Evolutionary conservation across 805 yeast species (phyloP).

Genomic region (Teunomyces kruisii): DNA sequence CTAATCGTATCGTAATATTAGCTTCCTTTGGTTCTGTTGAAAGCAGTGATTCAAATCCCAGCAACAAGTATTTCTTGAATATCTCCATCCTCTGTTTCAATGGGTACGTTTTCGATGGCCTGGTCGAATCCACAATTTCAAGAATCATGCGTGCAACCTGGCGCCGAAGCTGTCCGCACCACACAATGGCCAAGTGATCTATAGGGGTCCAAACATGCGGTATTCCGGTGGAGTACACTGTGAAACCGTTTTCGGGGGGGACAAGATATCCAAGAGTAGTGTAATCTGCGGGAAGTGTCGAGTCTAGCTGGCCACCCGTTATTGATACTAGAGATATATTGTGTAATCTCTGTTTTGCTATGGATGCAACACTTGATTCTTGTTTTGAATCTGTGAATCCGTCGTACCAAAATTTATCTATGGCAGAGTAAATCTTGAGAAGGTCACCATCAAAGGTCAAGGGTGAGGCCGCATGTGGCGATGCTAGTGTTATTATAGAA

Average conservation of each 20-base stretch:
- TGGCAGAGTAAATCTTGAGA: constrained; percentile 65
- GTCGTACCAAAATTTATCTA: constrained; percentile 78
- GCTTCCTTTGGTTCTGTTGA: neutral
- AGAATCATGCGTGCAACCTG: constrained; percentile 59
- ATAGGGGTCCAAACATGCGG: constrained; percentile 92
- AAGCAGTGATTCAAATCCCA: constrained; percentile 54
- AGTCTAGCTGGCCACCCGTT: constrained; percentile 84
- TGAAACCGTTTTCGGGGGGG: constrained; percentile 75
- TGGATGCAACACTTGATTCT: constrained; percentile 16
- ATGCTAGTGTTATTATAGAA: constrained; percentile 79
- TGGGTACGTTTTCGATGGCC: constrained; percentile 50
- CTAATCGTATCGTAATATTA: constrained; percentile 7
- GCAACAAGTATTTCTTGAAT: constrained; percentile 45
- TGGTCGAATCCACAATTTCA: constrained; percentile 52
- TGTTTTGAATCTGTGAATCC: constrained; percentile 41
- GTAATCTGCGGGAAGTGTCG: constrained; percentile 85
- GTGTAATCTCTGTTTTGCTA: constrained; percentile 47
- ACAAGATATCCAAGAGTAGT: constrained; percentile 70
- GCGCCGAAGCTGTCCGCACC: constrained; percentile 88
- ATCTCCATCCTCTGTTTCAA: constrained; percentile 57
- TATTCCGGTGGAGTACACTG: constrained; percentile 80
- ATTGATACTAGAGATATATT: constrained; percentile 76
- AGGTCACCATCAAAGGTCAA: constrained; percentile 91
- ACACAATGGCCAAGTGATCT: constrained; percentile 92
- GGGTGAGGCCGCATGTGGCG: constrained; percentile 93